Conservation (phyloP, 1,139 yeast genomes). For the Blastobotrys capitulatus region DNA sequence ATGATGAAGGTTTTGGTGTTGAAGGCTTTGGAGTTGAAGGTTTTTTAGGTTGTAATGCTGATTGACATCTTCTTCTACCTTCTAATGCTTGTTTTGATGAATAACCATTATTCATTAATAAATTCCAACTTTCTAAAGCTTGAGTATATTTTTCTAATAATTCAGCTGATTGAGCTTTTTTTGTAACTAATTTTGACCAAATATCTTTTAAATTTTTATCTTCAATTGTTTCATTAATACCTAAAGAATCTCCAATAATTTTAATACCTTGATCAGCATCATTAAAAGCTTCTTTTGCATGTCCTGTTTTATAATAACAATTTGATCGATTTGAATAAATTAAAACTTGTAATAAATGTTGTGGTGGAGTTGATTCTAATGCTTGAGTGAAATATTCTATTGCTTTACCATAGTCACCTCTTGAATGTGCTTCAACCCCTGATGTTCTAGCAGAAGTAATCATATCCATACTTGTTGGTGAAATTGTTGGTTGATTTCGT, state of each 20-base stretch:
- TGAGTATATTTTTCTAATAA: slow-evolving; percentile 62
- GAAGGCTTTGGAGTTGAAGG: slow-evolving; percentile 25
- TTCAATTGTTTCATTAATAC: slow-evolving; percentile 37
- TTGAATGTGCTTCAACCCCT: slow-evolving; percentile 60
- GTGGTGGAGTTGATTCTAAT: slow-evolving; percentile 53
- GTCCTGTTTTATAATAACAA: slow-evolving; percentile 66
- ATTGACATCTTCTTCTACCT: slow-evolving; percentile 74
- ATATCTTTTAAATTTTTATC: slow-evolving; percentile 60
- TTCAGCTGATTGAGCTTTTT: slow-evolving; percentile 82
- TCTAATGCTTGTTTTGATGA: slow-evolving; percentile 64
- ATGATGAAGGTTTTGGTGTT: slow-evolving; percentile 17
- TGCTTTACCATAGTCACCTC: slow-evolving; percentile 80
- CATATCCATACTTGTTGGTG: slow-evolving; percentile 41
- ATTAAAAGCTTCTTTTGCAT: slow-evolving; percentile 55
- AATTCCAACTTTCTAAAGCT: slow-evolving; percentile 57
- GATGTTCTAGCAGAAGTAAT: slow-evolving; percentile 52
- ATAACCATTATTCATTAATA: slow-evolving; percentile 61
- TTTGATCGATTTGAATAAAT: slow-evolving; percentile 74
- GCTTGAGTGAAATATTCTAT: slow-evolving; percentile 56
- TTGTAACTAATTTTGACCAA: slow-evolving; percentile 63
- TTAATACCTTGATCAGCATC: slow-evolving; percentile 54
- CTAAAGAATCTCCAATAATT: slow-evolving; percentile 45
- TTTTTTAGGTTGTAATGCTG: slow-evolving; percentile 39
- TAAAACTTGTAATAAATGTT: slow-evolving; percentile 63
- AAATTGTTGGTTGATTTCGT: slow-evolving; percentile 23